These are phyloP conservation scores for Ambrosia artemisiifolia DNA, from an alignment of 129 eudicot species.

Conservation along the genomic window DNA sequence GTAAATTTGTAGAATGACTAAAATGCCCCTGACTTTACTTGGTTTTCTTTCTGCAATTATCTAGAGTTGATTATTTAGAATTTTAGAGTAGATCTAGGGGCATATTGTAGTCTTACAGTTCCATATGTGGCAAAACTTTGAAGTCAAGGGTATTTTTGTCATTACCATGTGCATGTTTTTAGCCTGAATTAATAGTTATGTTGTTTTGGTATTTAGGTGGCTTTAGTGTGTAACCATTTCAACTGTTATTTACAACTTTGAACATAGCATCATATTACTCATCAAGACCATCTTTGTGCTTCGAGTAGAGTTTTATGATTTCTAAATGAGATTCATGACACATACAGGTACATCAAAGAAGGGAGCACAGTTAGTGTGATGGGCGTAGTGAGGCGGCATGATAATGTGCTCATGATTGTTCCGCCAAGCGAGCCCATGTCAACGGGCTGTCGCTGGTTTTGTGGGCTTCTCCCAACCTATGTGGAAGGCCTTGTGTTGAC, in stretches of 20 bases:
- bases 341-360: constrained; percentile 80
- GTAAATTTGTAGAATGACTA: background rate
- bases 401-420: constrained; percentile 84
- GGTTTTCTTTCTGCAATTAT: background rate
- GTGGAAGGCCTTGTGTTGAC: constrained; percentile 86
- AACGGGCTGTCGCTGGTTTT: constrained; percentile 76
- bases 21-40: background rate
- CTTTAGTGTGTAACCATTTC: background rate
- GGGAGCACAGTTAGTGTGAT: constrained; percentile 95
- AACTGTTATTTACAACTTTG: background rate
- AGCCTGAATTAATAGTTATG: background rate
- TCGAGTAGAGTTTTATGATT: constrained; percentile 1
- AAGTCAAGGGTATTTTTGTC: background rate
- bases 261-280: too few species aligned
- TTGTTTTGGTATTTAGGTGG: background rate
- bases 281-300: too few species aligned
- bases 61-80: background rate
- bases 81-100: background rate
- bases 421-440: constrained; percentile 77
- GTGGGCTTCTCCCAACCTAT: constrained; percentile 85
- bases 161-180: background rate
- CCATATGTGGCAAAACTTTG: background rate
- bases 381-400: constrained; percentile 86
- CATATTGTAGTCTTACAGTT: background rate
- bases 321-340: background rate